Evolutionary conservation across 2,329 filamentous ascomycete genomes (phyloP).

Genomic region (Pezicula radicicola): DNA sequence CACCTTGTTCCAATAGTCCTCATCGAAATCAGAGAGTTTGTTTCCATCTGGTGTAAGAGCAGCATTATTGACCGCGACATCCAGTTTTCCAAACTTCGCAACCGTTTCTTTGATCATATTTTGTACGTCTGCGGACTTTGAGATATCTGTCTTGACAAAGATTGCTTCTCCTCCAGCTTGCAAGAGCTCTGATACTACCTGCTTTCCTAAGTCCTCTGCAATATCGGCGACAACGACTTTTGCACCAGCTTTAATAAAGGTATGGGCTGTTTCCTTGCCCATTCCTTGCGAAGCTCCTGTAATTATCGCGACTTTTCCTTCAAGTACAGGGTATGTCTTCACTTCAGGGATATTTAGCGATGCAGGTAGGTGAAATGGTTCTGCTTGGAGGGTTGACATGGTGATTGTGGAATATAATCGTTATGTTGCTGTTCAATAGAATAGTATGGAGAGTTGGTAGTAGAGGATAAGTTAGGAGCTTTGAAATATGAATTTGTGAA

Average conservation of each 20-base stretch:
- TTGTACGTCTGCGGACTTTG: conserved; percentile 44
- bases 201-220: conserved; percentile 25
- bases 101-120: conserved; percentile 45
- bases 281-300: conserved; percentile 29
- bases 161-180: conserved; percentile 22
- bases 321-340: conserved; percentile 4
- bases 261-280: conserved; percentile 37
- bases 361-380: no score
- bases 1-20: conserved; percentile 31
- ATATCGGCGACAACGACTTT: conserved; percentile 38
- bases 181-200: conserved; percentile 27
- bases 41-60: conserved; percentile 23
- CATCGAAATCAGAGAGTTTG: conserved; percentile 13
- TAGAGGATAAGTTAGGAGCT: no score
- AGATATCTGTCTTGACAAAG: conserved; percentile 43
- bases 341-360: conserved; percentile 5
- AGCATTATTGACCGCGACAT: conserved; percentile 53
- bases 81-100: conserved; percentile 44
- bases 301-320: conserved; percentile 14
- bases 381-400: background rate
- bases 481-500: no score
- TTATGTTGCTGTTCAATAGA: background rate
- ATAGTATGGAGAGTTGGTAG: no score
- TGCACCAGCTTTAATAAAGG: conserved; percentile 34
- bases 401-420: background rate